These are phyloP conservation scores for Ophiostoma angusticollis DNA, from an alignment of 2,329 filamentous ascomycete species.

Conservation along the genomic window DNA sequence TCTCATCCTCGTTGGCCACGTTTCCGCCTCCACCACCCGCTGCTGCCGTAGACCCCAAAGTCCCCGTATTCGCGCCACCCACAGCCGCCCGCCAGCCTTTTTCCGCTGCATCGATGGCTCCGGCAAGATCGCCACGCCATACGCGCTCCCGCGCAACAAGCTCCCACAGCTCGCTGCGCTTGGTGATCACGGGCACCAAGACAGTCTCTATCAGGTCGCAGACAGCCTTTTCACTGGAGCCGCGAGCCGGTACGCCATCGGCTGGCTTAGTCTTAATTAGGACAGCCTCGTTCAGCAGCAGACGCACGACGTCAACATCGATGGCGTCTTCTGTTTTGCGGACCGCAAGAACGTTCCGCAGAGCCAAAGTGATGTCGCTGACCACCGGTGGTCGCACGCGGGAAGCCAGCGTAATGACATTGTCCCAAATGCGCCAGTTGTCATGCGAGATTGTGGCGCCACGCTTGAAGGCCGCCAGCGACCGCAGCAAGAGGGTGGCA, in stretches of 20 bases:
- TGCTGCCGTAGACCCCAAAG: constrained; percentile 31
- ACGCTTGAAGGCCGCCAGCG: constrained; percentile 74
- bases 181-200: constrained; percentile 74
- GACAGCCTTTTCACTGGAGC: constrained; percentile 49
- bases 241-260: constrained; percentile 36
- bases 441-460: constrained; percentile 73
- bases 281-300: constrained; percentile 60
- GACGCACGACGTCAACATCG: constrained; percentile 58
- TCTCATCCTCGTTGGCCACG: constrained; percentile 17
- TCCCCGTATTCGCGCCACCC: constrained; percentile 15
- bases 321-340: constrained; percentile 66
- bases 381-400: constrained; percentile 65
- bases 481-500: constrained; percentile 53
- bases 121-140: constrained; percentile 57
- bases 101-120: constrained; percentile 72
- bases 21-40: constrained; percentile 15
- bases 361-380: constrained; percentile 60
- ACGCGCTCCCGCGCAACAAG: constrained; percentile 58
- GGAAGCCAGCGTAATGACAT: constrained; percentile 76
- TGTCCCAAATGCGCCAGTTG: constrained; percentile 93
- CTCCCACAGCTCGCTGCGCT: constrained; percentile 62
- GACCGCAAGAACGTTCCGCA: constrained; percentile 64
- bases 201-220: constrained; percentile 60
- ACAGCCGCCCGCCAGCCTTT: constrained; percentile 73
- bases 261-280: constrained; percentile 22